Base-by-base conservation (phyloP, 352 stramenopile genomes). In the Phytopythium cucurbitacearum region DNA sequence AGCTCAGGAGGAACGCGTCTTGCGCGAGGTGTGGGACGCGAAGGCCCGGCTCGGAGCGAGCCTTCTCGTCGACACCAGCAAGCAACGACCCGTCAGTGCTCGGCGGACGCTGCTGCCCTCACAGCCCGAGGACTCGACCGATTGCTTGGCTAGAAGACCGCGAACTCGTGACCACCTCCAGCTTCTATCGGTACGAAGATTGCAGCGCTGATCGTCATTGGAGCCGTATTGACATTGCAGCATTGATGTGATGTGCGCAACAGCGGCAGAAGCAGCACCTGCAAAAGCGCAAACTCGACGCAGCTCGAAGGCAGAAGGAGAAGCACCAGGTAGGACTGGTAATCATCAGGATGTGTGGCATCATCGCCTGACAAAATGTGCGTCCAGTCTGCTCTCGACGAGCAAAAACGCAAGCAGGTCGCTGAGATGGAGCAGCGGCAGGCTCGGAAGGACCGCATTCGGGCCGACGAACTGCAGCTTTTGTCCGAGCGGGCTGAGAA, bases 241-340 rank as follows among this genome's bases (percentile, higher is more conserved):
- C n/a, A 3, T 7, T 44, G 46, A 2, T 40, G 28, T n/a, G 3
- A 50, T 12, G 46, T 7, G 8, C 11, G 1, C n/a, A 4, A 37
- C 53, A 87, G 76, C 84, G 73, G 46, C 76, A 85, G 51, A 78
- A 74, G 12, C 65, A 59, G 32, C 45, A 71, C 33, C 64, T 84
- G 1, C 67, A 85, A 56, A 52, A 55, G 34, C 72, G 64, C 28
- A 84, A 80, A n/a, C 53, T 58, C 12, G 67, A 85, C 40, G 54
- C 56, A 6, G 74, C 74, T 33, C 66, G 67, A 5, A 51, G 69
- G 13, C 69, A 85, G 53, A 87, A 82, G 50, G 76, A 87, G 46
- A 76, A 62, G 42, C 60, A 40, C 4, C 67, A 85, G 69, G 76
- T 84, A 40, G 2, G 28, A 3, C 34, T 45, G 11, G 33, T 36